Conservation (phyloP, 306 rosid species). For the Cucurbita ficifolia region DNA sequence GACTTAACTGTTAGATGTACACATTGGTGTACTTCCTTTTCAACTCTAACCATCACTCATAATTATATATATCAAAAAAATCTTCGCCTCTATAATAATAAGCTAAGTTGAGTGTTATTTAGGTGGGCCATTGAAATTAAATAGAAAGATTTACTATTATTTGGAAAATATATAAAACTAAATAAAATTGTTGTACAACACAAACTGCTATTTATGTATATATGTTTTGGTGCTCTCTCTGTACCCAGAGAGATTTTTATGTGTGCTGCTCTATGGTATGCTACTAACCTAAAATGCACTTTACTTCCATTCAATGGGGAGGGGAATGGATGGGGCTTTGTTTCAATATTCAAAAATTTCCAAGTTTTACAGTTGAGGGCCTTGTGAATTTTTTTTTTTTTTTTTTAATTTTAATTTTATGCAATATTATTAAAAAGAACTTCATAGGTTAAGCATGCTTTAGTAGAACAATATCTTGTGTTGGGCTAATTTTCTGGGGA, state of each 20-base stretch:
- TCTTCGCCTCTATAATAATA: neutral
- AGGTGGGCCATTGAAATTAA: neutral
- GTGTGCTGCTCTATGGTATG: constrained; percentile 34
- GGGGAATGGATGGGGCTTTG: too few relatives aligned
- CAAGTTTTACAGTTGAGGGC: neutral
- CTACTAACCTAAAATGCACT: constrained; percentile 51
- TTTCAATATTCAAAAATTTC: constrained; percentile 58
- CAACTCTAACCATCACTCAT: neutral
- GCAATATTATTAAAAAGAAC: too few relatives aligned
- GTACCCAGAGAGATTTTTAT: constrained; percentile 26
- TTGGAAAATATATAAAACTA: neutral
- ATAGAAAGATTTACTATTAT: neutral
- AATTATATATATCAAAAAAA: neutral
- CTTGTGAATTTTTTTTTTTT: neutral
- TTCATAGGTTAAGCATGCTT: too few relatives aligned
- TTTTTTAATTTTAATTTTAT: too few relatives aligned
- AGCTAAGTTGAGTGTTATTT: too few relatives aligned
- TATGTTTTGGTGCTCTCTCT: neutral
- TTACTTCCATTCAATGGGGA: constrained; percentile 45
- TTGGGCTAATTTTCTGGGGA: too few relatives aligned
- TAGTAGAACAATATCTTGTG: too few relatives aligned
- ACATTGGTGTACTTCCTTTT: neutral
- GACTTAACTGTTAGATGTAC: neutral
- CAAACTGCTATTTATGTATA: neutral
- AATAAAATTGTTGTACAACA: neutral